A percentile compares a stretch with the other conserved stretches of the same genome.
phyloP scores from a whole-genome alignment of 805 yeast species.

The Saccharomycopsis babjevae region DNA sequence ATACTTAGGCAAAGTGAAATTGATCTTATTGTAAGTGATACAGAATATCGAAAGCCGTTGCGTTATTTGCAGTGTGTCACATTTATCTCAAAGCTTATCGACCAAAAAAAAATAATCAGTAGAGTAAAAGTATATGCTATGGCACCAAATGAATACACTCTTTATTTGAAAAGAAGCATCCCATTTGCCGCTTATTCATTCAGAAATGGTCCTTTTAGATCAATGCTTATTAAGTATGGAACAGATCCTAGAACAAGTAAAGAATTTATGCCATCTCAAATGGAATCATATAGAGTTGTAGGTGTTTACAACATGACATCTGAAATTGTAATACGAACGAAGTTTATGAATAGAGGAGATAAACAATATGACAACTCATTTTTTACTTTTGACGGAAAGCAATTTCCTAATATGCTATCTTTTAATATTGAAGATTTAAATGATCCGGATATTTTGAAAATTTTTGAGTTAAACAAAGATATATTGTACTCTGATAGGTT shows the following conservation, averaged over 20 bases:
- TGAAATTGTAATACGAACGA: conserved; percentile 22
- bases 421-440: conserved; percentile 72
- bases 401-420: conserved; percentile 56
- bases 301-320: conserved; percentile 24
- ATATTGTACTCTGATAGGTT: conserved; percentile 25
- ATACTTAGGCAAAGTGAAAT: neutral
- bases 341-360: conserved; percentile 20
- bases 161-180: conserved; percentile 53
- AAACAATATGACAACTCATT: conserved; percentile 23
- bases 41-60: neutral
- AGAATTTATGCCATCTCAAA: conserved; percentile 57
- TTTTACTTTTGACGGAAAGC: conserved; percentile 62
- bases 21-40: neutral
- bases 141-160: neutral
- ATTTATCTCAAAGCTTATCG: conserved; percentile 39
- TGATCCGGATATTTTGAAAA: conserved; percentile 46
- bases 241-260: conserved; percentile 57
- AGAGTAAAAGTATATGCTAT: neutral
- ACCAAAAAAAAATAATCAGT: conserved; percentile 49
- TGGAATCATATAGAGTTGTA: conserved; percentile 66
- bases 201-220: conserved; percentile 92
- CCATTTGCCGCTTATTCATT: conserved; percentile 78
- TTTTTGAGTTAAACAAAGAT: conserved; percentile 26
- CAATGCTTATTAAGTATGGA: conserved; percentile 70
- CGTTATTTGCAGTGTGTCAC: conserved; percentile 2